These are phyloP conservation scores for Hemisphaericaspora xylofermentans DNA, from an alignment of 1,139 yeast species.

Conservation along the genomic window DNA sequence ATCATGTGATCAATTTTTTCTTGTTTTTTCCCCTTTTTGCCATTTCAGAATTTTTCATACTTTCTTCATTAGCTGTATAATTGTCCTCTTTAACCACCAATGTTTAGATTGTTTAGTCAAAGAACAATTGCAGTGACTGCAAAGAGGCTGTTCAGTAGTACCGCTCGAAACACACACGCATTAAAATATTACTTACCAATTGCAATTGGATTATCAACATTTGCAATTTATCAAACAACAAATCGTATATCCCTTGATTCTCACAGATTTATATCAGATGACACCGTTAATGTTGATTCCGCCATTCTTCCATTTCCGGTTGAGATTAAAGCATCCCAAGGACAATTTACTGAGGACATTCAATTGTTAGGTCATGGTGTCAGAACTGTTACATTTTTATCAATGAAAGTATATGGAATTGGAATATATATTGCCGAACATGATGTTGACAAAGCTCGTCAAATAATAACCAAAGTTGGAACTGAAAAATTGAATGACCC, in stretches of 20 bases:
- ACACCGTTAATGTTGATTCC: slow-evolving; percentile 44
- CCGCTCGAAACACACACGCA: background rate
- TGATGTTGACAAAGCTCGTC: slow-evolving; percentile 49
- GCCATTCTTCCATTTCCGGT: slow-evolving; percentile 55
- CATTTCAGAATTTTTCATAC: no score
- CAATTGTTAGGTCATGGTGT: slow-evolving; percentile 75
- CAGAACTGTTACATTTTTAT: slow-evolving; percentile 76
- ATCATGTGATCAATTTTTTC: no score
- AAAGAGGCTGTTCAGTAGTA: background rate
- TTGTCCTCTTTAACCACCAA: background rate
- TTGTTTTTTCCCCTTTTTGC: no score
- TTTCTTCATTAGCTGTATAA: no score
- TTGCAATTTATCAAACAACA: slow-evolving; percentile 4
- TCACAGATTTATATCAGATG: slow-evolving; percentile 5
- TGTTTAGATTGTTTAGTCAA: slow-evolving; percentile 5
- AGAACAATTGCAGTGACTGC: background rate
- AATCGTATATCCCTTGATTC: slow-evolving; percentile 7
- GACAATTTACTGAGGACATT: slow-evolving; percentile 28
- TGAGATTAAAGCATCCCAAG: slow-evolving; percentile 18
- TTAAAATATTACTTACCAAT: slow-evolving; percentile 4
- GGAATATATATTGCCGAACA: slow-evolving; percentile 72
- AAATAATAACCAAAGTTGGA: slow-evolving; percentile 32
- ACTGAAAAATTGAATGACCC: slow-evolving; percentile 26
- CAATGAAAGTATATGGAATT: slow-evolving; percentile 83
- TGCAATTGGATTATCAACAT: slow-evolving; percentile 9